phyloP scores from a whole-genome alignment of 2,329 filamentous ascomycete genomes.

The Aspergillus melleus region DNA sequence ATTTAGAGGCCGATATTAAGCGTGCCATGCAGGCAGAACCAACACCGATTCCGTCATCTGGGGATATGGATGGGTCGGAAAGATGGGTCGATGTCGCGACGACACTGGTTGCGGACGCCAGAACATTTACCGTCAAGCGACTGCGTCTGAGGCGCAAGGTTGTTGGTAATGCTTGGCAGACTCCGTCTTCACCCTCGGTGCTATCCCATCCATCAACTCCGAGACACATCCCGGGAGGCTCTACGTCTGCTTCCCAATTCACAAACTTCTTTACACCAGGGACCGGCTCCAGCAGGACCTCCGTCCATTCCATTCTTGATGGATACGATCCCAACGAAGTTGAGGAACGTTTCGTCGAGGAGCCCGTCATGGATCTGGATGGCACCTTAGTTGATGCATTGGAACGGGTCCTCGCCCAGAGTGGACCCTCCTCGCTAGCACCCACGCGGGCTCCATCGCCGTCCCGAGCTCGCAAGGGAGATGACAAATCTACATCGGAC shows the following conservation, averaged over 20 bases:
- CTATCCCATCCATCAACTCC: constrained; percentile 25
- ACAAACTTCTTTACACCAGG: constrained; percentile 26
- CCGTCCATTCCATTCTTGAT: constrained; percentile 16
- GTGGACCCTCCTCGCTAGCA: constrained; percentile 42
- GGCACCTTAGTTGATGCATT: constrained; percentile 58
- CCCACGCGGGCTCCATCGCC: constrained; percentile 45
- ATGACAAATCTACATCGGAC: constrained; percentile 26
- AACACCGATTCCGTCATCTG: constrained; percentile 40
- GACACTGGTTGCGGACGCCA: constrained; percentile 57
- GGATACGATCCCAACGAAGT: constrained; percentile 32
- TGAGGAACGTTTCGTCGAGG: constrained; percentile 54
- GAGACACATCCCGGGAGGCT: constrained; percentile 25
- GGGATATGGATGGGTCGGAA: constrained; percentile 36
- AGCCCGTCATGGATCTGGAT: constrained; percentile 59
- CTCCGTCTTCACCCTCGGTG: constrained; percentile 21
- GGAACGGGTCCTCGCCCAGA: constrained; percentile 54
- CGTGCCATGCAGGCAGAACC: constrained; percentile 58
- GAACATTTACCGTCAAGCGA: constrained; percentile 56
- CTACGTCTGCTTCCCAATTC: constrained; percentile 27
- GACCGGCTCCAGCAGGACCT: constrained; percentile 26
- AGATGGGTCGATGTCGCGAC: constrained; percentile 60
- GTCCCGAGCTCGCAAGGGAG: constrained; percentile 35
- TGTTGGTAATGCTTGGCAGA: constrained; percentile 21
- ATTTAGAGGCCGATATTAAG: constrained; percentile 56
- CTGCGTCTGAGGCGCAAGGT: constrained; percentile 54